Base-by-base conservation (phyloP, 148 eudicot genomes). In the Vaccinium darrowii region DNA sequence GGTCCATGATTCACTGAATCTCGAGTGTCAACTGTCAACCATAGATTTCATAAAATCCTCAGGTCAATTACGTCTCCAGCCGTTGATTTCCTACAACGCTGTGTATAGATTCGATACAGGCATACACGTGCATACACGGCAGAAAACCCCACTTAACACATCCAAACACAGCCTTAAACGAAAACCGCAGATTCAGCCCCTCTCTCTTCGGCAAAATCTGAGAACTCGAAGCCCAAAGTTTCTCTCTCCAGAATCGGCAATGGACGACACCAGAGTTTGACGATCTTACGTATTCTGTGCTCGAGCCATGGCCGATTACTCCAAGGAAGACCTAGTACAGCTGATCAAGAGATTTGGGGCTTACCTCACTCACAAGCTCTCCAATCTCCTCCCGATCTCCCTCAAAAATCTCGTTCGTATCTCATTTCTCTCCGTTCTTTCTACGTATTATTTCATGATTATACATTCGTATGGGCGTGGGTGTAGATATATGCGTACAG, bases 281-380 rank as follows among this genome's bases (percentile, higher is more conserved):
- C 52, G 78, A 43, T 75, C 50, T 4, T 75, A 0, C 25, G 15
- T 73, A 25, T 53, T 36, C 7, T 25, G 58, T 1, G 79, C 47
- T 50, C 82, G 18, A 69, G 87, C 82, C 78, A 93, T 93, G 97
- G 94, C 92, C 47, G 92, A 93, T 77, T 53, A 87, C 81, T 90
- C 95, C 30, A 94, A 90, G 90, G 92, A 92, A 30, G 92, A 92
- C 62, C 83, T 94, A 47, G 52, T 91, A 23, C 94, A 91, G 88
- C 90, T 93, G 51, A 84, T 94, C 86, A 94, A 90, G 91, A 92
- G 92, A 75, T 56, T 93, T 25, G 89, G 93, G 74, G 89, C 95
- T 87, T 88, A 85, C 85, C 85, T 95, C 85, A 82, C 91, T 75
- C 25, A 90, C 82, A 94, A 90, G 86, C 82, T 94, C 84, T 94